Base-by-base conservation (phyloP, 805 yeast genomes). In the Wilhelminamyces savonicus region DNA sequence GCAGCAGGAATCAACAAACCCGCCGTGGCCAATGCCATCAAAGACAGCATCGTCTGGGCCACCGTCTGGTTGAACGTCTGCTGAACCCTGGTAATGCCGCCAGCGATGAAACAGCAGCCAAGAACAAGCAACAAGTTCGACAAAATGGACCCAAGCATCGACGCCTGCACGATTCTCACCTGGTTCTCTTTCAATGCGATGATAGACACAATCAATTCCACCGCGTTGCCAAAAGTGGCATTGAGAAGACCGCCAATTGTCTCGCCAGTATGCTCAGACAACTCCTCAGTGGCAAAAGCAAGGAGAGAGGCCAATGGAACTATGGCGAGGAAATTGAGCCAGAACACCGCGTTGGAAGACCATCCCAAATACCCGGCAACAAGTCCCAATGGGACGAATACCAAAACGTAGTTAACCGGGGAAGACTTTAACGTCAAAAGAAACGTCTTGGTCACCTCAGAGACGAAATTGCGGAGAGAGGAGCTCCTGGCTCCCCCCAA, bases 191-290 rank as follows among this genome's bases (percentile, higher is more conserved):
- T 68, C 46, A 92, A 67, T 1, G 98, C 98, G 43, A 92, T 86
- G 16, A 92, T 66, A 2, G 95, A 83, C 21, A 92, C 97, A 55
- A 92, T 92, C 36, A 92, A 76, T 62, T 92, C 98, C 14, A 92
- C 96, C 2, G 97, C 97, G 55, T 92, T 92, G 35, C 98, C 98
- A 54, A 92, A 85, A 7, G 97, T 88, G 3, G 98, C 98, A 59
- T 92, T 92, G 48, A 92, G 68, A 40, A 92, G 68, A 1, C 97
- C 97, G 10, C 98, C 97, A 15, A 90, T 42, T 7, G 97, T 88
- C 48, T 86, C 83, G 36, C 97, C 97, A 20, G 86, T 86, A 40
- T 82, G 78, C 35, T 76, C 83, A 24, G 95, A 76, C 33, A 92
- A 67, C 48, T 87, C 94, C 56, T 92, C 98, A 4, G 98, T 92